These are phyloP conservation scores for Clathrus columnatus DNA, from an alignment of 768 basidiomycete species.

Conservation along the genomic window DNA sequence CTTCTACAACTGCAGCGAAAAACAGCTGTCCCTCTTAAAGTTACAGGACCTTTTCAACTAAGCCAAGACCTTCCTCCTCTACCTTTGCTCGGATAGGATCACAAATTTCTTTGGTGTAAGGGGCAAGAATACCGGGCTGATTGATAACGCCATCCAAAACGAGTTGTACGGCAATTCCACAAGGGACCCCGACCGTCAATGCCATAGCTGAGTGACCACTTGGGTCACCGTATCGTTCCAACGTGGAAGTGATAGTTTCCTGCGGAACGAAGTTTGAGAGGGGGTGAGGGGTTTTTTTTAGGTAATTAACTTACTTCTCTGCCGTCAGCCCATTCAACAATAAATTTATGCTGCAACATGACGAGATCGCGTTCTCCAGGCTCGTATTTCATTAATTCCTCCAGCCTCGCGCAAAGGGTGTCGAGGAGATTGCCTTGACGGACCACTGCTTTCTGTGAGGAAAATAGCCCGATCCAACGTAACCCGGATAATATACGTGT, in stretches of 20 bases:
- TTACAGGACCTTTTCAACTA: conserved; percentile 62
- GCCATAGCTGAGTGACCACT: conserved; percentile 87
- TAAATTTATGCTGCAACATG: conserved; percentile 97
- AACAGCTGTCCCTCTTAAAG: too few species aligned
- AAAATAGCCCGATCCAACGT: conserved; percentile 92
- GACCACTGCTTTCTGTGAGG: conserved; percentile 48
- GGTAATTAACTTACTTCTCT: conserved; percentile 37
- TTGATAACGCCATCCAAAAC: conserved; percentile 80
- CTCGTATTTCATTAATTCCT: conserved; percentile 88
- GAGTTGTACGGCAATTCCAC: conserved; percentile 88
- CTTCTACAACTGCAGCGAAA: too few species aligned
- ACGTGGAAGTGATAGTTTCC: conserved; percentile 85
- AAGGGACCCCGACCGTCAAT: conserved; percentile 82
- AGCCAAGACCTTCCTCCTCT: conserved; percentile 67
- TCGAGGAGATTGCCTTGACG: conserved; percentile 78
- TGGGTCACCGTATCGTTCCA: conserved; percentile 80
- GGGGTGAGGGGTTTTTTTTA: neutral
- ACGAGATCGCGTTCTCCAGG: conserved; percentile 89
- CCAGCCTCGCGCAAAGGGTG: conserved; percentile 85
- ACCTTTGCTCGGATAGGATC: conserved; percentile 58
- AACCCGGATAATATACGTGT: conserved; percentile 81
- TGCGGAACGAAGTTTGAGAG: conserved; percentile 17
- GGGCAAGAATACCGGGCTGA: conserved; percentile 72
- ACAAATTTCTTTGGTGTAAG: conserved; percentile 81
- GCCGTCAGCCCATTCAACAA: conserved; percentile 85